Conservation (phyloP, 768 basidiomycete species). For the Heimioporus sp. region DNA sequence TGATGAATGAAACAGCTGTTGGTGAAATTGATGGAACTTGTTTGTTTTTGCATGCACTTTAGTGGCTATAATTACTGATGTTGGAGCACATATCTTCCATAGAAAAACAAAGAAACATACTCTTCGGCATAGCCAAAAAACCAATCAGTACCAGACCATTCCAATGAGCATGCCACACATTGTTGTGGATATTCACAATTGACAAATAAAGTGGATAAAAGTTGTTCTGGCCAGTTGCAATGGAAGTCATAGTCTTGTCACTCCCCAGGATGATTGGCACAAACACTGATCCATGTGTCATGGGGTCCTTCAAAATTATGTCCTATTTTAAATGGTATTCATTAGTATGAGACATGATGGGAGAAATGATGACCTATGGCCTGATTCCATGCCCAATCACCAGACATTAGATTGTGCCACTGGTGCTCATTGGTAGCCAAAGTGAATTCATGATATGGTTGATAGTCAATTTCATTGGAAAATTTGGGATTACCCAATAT, state of each 20-base stretch:
- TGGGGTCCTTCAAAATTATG: neutral
- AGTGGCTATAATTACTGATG: neutral
- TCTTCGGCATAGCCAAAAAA: conserved; percentile 4
- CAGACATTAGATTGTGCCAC: neutral
- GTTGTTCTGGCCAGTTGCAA: conserved; percentile 2
- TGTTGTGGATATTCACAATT: conserved; percentile 3
- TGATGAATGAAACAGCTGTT: conserved; percentile 29
- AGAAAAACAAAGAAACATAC: neutral
- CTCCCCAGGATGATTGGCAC: neutral
- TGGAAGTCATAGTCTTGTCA: neutral
- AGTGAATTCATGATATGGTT: neutral
- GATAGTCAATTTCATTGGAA: neutral
- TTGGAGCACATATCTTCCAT: too few relatives aligned
- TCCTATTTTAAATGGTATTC: neutral
- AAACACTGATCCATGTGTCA: neutral
- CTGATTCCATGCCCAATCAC: conserved; percentile 1
- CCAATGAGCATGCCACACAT: neutral
- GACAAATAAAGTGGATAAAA: conserved; percentile 4
- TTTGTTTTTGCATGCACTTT: neutral
- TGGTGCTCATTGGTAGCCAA: neutral
- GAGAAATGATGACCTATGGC: neutral
- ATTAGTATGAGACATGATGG: too few relatives aligned
- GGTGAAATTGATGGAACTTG: conserved; percentile 26
- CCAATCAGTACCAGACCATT: neutral
- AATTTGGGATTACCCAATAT: neutral